Conservation (phyloP, 208 protist species). For the Leishmania guyanensis region DNA sequence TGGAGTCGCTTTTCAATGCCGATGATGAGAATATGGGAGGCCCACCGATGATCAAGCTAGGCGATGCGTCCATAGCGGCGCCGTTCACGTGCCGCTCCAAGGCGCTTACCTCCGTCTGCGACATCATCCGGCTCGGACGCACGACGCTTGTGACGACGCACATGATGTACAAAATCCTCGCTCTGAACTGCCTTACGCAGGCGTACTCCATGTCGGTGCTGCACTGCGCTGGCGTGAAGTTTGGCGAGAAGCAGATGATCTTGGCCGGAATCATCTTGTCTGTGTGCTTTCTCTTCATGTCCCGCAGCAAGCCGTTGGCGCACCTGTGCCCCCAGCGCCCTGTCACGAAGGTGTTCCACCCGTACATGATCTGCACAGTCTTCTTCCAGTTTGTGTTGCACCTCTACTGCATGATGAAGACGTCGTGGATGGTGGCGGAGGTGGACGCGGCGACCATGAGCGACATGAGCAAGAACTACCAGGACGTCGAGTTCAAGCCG, state of each 20-base stretch:
- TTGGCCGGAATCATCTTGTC: slow-evolving; percentile 94
- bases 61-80: slow-evolving; percentile 93
- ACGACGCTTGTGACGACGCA: slow-evolving; percentile 98
- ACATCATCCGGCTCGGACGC: slow-evolving; percentile 97
- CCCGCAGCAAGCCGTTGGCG: slow-evolving; percentile 92
- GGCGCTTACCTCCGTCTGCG: slow-evolving; percentile 83
- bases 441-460: slow-evolving; percentile 60
- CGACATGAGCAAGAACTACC: slow-evolving; percentile 55
- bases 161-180: slow-evolving; percentile 99
- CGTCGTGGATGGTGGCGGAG: slow-evolving; percentile 73
- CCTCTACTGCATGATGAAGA: slow-evolving; percentile 91
- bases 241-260: slow-evolving; percentile 98
- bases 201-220: slow-evolving; percentile 97
- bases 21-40: slow-evolving; percentile 70
- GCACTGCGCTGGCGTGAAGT: slow-evolving; percentile 97
- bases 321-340: slow-evolving; percentile 93
- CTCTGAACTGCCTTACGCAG: slow-evolving; percentile 97
- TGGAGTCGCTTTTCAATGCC: slow-evolving; percentile 90
- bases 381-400: slow-evolving; percentile 97
- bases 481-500: slow-evolving; percentile 94
- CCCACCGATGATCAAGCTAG: slow-evolving; percentile 91
- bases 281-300: slow-evolving; percentile 98
- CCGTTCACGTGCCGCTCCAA: slow-evolving; percentile 94
- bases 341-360: slow-evolving; percentile 94
- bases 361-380: slow-evolving; percentile 95